Conservation (phyloP, 768 basidiomycete genomes). For the Mycena pura region DNA sequence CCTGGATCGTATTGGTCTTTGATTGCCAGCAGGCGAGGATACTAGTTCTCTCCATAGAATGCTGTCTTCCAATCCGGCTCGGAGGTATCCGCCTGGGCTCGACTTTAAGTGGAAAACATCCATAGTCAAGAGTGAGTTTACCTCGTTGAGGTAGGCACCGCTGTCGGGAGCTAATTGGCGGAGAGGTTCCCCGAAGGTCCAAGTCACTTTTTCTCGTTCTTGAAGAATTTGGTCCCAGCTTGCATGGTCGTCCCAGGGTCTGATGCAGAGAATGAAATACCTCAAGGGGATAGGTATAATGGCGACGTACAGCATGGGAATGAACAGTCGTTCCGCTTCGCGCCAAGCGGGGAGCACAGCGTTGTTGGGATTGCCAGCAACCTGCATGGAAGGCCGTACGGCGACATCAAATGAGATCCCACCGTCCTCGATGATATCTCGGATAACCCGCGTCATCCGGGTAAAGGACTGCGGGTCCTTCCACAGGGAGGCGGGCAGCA, state of each 20-base stretch:
- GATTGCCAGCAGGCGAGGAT: conserved; percentile 16
- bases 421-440: conserved; percentile 7
- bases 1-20: conserved; percentile 25
- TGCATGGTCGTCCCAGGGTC: conserved; percentile 21
- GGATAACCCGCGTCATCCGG: not conserved
- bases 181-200: conserved; percentile 12
- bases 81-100: conserved; percentile 22
- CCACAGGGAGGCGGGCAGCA: conserved; percentile 3
- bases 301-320: conserved; percentile 8
- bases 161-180: conserved; percentile 20
- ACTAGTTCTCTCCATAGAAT: conserved; percentile 27
- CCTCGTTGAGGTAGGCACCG: conserved; percentile 29
- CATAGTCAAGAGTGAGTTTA: not conserved
- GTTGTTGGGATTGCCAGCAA: conserved; percentile 15
- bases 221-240: conserved; percentile 18
- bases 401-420: conserved; percentile 2
- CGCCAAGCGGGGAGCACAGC: conserved; percentile 28
- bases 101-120: not conserved
- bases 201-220: conserved; percentile 10
- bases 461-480: not conserved
- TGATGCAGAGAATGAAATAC: not conserved
- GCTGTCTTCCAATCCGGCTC: conserved; percentile 26
- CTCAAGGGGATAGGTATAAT: no score
- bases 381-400: not conserved
- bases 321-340: conserved; percentile 18